Percentiles rank a stretch among this genome's conserved stretches.
These are phyloP conservation scores for Pisolithus albus DNA, from an alignment of 768 basidiomycete species.

Conservation along the genomic window DNA sequence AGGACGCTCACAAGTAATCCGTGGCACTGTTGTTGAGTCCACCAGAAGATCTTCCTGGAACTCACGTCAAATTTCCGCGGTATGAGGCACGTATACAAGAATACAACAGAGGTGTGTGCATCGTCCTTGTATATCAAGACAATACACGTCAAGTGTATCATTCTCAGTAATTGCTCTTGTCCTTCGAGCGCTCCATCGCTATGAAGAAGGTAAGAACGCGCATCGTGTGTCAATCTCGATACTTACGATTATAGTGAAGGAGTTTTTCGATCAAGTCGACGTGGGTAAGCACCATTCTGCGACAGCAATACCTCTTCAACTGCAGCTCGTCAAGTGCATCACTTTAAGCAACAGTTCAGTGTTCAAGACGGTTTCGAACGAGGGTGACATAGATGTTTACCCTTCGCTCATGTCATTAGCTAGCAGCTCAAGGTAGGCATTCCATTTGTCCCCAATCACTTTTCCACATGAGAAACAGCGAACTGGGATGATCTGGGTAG, in stretches of 20 bases:
- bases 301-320: conserved; percentile 91
- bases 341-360: conserved; percentile 32
- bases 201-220: neutral
- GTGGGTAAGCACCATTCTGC: conserved; percentile 95
- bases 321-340: conserved; percentile 87
- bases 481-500: conserved; percentile 82
- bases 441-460: conserved; percentile 97
- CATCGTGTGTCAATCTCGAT: conserved; percentile 10
- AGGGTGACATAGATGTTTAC: conserved; percentile 38
- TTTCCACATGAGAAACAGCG: conserved; percentile 96
- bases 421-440: conserved; percentile 74
- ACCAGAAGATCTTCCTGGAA: neutral
- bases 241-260: conserved; percentile 86
- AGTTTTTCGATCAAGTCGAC: conserved; percentile 97
- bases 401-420: conserved; percentile 82
- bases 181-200: conserved; percentile 31
- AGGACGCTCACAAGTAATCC: too few relatives aligned
- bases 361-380: too few relatives aligned
- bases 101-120: neutral
- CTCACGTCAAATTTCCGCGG: neutral
- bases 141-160: neutral
- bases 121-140: neutral
- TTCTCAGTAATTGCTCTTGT: conserved; percentile 16
- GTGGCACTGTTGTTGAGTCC: too few relatives aligned
- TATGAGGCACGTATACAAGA: too few relatives aligned